Evolutionary conservation across 495 filamentous ascomycete species (phyloP), one percentile per base, ranked within the genome.

Genomic region (Neurospora sublineolata): DNA sequence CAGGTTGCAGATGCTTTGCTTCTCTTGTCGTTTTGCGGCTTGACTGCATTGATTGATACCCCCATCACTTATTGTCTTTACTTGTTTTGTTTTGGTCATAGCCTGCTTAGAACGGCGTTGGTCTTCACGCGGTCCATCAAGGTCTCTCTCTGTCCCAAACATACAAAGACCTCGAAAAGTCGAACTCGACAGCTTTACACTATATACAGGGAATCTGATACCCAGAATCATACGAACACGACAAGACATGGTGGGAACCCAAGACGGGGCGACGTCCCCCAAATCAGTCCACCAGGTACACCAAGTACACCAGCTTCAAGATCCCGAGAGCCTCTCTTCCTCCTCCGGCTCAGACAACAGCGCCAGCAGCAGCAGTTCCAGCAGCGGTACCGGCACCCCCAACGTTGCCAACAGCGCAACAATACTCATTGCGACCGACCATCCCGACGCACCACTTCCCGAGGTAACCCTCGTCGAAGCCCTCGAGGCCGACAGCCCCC

Each of bases 371-470:
- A 69, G 70, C 11, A 68, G 14, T 36, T 38, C 37, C 20, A 41
- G 72, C 69, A 70, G 41, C 18, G 46, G 37, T 36, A 36, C 60
- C 20, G 71, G 70, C 18, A 42, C 73, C 3, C 30, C 70, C 6
- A 39, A 2, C 8, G 52, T 18, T 18, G 64, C 73, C 16, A 73
- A 52, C 30, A 67, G 72, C 27, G 74, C 74, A 69, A 73, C 74
- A 2, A 41, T 74, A 33, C 70, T 67, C n/a, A 73, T 68, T n/a
- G 67, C 67, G 37, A 67, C 64, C 69, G 76, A 79, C 52, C 80
- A 80, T 33, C 79, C 80, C 37, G 80, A 82, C 70, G 76, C 76
- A 12, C 80, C 80, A 12, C 74, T 81, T 23, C 73, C 72, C 30
- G 46, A 73, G 16, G 33, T 72, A 30, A 42, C 60, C 18, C 52